These are phyloP conservation scores for Salvia miltiorrhiza DNA, from an alignment of 257 asterid genomes.

Conservation along the genomic window DNA sequence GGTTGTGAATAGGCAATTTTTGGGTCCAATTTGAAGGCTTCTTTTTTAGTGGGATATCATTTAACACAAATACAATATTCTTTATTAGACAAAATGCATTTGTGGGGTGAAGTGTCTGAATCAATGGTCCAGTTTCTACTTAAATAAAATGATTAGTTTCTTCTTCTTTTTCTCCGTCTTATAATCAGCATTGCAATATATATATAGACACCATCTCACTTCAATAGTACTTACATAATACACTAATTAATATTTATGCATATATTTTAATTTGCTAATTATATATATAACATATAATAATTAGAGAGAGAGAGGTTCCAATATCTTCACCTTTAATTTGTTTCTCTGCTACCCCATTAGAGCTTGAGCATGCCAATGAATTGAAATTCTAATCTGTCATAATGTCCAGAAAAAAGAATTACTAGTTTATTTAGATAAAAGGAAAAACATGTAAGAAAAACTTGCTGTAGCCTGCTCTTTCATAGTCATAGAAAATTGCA, in stretches of 20 bases:
- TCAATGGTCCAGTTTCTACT: constrained; percentile 14
- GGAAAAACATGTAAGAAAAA: not conserved
- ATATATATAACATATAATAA: too few relatives aligned
- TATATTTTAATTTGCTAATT: too few relatives aligned
- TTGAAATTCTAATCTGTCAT: not conserved
- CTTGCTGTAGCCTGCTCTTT: not conserved
- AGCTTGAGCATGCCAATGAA: not conserved
- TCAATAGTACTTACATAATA: too few relatives aligned
- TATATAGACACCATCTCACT: too few relatives aligned
- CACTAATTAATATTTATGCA: too few relatives aligned
- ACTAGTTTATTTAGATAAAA: not conserved
- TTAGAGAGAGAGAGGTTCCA: too few relatives aligned
- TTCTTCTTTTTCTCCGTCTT: not conserved
- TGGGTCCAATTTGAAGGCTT: constrained; percentile 36
- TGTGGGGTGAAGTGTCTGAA: constrained; percentile 24
- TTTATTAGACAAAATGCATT: constrained; percentile 25
- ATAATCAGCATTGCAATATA: too few relatives aligned
- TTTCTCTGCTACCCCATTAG: not conserved
- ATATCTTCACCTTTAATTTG: too few relatives aligned
- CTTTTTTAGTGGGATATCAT: constrained; percentile 33
- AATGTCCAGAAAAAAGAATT: not conserved
- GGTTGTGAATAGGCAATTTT: constrained; percentile 22
- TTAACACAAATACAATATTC: constrained; percentile 16
- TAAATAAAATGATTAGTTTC: constrained; percentile 15
- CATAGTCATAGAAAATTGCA: constrained; percentile 7